phyloP scores from a whole-genome alignment of 2,329 filamentous ascomycete species.

The Aquanectria penicillioides region DNA sequence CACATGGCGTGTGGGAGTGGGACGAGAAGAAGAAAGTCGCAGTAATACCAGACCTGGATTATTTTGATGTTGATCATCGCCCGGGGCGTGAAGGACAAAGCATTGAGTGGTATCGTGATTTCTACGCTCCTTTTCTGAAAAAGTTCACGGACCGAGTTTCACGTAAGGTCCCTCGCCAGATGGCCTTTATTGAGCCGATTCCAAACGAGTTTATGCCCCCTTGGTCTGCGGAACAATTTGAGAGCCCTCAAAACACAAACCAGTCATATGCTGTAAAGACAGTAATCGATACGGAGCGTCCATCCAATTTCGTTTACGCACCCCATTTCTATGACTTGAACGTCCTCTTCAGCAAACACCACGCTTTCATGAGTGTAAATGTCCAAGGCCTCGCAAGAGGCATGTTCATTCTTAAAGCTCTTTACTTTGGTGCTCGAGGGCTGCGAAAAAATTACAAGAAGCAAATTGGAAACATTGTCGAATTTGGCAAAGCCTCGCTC shows the following conservation, averaged over 20 bases:
- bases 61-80: conserved; percentile 52
- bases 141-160: conserved; percentile 48
- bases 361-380: conserved; percentile 50
- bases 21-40: conserved; percentile 43
- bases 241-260: conserved; percentile 15
- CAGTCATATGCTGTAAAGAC: conserved; percentile 43
- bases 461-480: conserved; percentile 50
- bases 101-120: conserved; percentile 55
- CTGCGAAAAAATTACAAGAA: conserved; percentile 51
- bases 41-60: conserved; percentile 42
- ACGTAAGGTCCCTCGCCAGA: conserved; percentile 40
- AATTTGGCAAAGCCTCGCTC: conserved; percentile 45
- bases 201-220: conserved; percentile 54
- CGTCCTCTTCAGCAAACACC: conserved; percentile 50
- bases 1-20: conserved; percentile 52
- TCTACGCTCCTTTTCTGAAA: conserved; percentile 52
- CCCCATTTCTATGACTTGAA: conserved; percentile 57
- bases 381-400: conserved; percentile 53
- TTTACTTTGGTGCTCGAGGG: conserved; percentile 52
- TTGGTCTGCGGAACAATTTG: conserved; percentile 40
- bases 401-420: conserved; percentile 51
- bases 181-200: conserved; percentile 53
- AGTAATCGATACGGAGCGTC: conserved; percentile 40
- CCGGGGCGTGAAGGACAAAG: conserved; percentile 46
- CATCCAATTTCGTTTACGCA: conserved; percentile 50